phyloP scores from a whole-genome alignment of 371 early-diverging fungal genomes.

The Mucor irregularis region DNA sequence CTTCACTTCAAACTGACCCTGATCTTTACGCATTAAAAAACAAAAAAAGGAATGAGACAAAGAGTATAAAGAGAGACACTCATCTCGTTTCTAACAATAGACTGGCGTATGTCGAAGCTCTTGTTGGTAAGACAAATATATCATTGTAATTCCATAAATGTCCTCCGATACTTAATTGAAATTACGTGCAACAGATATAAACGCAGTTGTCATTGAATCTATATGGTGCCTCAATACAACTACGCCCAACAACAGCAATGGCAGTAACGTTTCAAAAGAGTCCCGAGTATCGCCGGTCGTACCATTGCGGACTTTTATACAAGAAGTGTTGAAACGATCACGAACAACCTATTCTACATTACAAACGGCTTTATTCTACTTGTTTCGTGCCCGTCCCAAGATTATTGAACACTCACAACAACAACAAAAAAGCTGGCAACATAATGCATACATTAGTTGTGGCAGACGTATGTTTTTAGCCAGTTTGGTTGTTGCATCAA shows the following conservation, averaged over 20 bases:
- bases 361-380: conserved; percentile 73
- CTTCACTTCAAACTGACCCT: conserved; percentile 34
- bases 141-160: no score
- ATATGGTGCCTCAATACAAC: conserved; percentile 48
- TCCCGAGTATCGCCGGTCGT: conserved; percentile 50
- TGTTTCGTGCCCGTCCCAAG: conserved; percentile 54
- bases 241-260: no score
- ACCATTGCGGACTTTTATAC: conserved; percentile 72
- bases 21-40: conserved; percentile 38
- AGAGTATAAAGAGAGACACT: neutral
- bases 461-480: conserved; percentile 83
- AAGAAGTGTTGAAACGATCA: conserved; percentile 76
- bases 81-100: conserved; percentile 25
- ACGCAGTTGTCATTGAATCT: conserved; percentile 60
- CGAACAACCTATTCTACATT: conserved; percentile 79
- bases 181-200: conserved; percentile 44
- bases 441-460: conserved; percentile 52
- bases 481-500: conserved; percentile 75
- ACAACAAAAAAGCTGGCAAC: conserved; percentile 17
- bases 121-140: conserved; percentile 59
- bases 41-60: conserved; percentile 18
- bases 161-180: neutral
- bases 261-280: no score
- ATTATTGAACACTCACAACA: conserved; percentile 26
- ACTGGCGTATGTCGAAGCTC: conserved; percentile 51